Evolutionary conservation across 2,329 filamentous ascomycete species (phyloP).

Genomic region (Neoarthrinium moseri): DNA sequence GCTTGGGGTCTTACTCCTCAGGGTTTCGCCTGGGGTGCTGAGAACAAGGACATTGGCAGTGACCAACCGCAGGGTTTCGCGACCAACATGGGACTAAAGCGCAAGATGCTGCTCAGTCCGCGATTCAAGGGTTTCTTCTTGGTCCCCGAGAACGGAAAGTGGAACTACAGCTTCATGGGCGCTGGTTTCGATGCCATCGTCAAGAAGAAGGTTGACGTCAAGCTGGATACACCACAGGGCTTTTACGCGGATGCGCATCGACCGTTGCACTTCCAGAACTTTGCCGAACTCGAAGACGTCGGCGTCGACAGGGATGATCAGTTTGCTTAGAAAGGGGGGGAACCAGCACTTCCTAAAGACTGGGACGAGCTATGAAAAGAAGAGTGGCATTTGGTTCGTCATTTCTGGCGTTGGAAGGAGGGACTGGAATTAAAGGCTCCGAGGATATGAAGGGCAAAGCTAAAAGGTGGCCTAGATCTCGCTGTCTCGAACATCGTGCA

Average conservation of each 20-base stretch:
- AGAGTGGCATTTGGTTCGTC: too few species aligned
- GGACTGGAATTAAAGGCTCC: too few species aligned
- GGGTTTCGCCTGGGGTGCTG: conserved; percentile 94
- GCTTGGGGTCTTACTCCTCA: conserved; percentile 90
- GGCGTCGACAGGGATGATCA: conserved; percentile 93
- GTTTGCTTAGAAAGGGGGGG: too few species aligned
- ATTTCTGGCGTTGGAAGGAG: too few species aligned
- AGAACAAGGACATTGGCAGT: conserved; percentile 89
- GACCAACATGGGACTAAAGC: conserved; percentile 90
- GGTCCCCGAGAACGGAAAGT: conserved; percentile 82
- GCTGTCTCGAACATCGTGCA: too few species aligned
- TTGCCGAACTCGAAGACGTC: conserved; percentile 94
- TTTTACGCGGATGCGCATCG: conserved; percentile 94
- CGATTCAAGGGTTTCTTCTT: conserved; percentile 96
- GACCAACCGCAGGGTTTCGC: conserved; percentile 94
- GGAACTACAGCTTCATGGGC: conserved; percentile 99
- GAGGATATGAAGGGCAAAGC: too few species aligned
- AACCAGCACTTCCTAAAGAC: too few species aligned
- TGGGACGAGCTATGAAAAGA: too few species aligned
- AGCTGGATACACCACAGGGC: conserved; percentile 84
- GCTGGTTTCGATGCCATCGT: conserved; percentile 82
- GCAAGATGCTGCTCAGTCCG: conserved; percentile 88
- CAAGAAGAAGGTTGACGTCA: conserved; percentile 88
- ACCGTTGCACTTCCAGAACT: conserved; percentile 94
- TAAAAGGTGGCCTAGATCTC: too few species aligned